Percentiles rank a stretch among this genome's conserved stretches.
Conservation (phyloP, 805 yeast genomes). For the Cyberlindnera misumaiensis region DNA sequence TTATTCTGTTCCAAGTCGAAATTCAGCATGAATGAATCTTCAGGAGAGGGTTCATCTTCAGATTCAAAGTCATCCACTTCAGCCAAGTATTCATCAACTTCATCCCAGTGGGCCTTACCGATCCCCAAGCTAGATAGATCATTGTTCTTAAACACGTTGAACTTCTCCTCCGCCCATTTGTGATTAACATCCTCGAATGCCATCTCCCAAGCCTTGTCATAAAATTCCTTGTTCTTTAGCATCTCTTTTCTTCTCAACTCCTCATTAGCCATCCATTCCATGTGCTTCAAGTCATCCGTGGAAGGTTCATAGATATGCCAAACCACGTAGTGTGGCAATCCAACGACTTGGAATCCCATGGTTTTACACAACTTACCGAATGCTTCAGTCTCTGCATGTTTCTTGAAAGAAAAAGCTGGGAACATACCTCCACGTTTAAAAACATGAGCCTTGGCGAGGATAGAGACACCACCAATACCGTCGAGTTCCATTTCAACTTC, state of each 20-base stretch:
- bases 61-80: conserved; percentile 19
- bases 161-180: conserved; percentile 69
- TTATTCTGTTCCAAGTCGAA: conserved; percentile 14
- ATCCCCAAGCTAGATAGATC: conserved; percentile 47
- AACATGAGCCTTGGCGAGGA: conserved; percentile 78
- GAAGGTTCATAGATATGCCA: conserved; percentile 98
- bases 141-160: conserved; percentile 66
- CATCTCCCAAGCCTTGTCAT: conserved; percentile 64
- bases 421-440: conserved; percentile 87
- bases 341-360: conserved; percentile 83
- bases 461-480: conserved; percentile 97
- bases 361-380: conserved; percentile 84
- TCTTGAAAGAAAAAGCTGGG: conserved; percentile 94
- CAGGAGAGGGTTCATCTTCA: conserved; percentile 7
- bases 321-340: conserved; percentile 89
- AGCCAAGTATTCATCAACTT: conserved; percentile 36
- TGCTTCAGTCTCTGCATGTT: conserved; percentile 97
- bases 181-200: conserved; percentile 74
- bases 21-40: conserved; percentile 18
- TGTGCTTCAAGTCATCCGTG: conserved; percentile 78
- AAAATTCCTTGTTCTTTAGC: conserved; percentile 54
- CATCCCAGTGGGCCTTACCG: conserved; percentile 64
- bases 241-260: conserved; percentile 60
- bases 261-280: conserved; percentile 86
- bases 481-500: conserved; percentile 89